These are phyloP conservation scores for Juncus inflexus DNA, from an alignment of 176 grass and related monocot genomes.

Conservation along the genomic window DNA sequence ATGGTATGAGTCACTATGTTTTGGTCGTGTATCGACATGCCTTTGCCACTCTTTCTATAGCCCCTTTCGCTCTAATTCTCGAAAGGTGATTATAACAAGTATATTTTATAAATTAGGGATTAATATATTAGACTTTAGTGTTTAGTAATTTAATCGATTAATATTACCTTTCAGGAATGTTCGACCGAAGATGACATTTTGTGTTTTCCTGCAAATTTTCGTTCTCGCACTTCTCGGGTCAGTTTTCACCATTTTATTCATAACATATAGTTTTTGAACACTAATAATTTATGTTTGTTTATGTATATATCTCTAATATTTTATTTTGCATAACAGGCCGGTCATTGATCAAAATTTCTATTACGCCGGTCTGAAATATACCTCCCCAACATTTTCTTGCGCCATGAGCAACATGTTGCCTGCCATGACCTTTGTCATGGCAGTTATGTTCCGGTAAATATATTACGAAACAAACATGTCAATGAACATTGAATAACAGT, in stretches of 20 bases:
- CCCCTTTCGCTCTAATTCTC: conserved; percentile 83
- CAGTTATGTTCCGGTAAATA: conserved; percentile 70
- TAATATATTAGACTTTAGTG: not conserved
- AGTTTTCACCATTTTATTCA: conserved; percentile 5
- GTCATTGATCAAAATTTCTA: conserved; percentile 99
- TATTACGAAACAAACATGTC: not conserved
- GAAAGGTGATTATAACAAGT: conserved; percentile 44
- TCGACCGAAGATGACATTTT: conserved; percentile 50
- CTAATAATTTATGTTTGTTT: not conserved
- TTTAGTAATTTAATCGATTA: not conserved
- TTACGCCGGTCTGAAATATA: conserved; percentile 91
- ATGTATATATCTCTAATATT: conserved; percentile 8
- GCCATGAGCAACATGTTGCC: conserved; percentile 99
- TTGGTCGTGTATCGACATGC: conserved; percentile 97
- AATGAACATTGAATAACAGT: not conserved
- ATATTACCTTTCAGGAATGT: conserved; percentile 45
- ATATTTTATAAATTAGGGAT: not conserved
- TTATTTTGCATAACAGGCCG: conserved; percentile 37
- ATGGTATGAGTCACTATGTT: conserved; percentile 97
- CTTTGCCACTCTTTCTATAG: conserved; percentile 97
- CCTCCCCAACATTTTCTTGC: conserved; percentile 95
- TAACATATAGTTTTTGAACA: not conserved
- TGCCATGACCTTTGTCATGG: conserved; percentile 92
- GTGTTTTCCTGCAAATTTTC: conserved; percentile 70
- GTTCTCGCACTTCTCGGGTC: conserved; percentile 77